Conservation (phyloP, 1,139 yeast species). For the Candida buenavistaensis region DNA sequence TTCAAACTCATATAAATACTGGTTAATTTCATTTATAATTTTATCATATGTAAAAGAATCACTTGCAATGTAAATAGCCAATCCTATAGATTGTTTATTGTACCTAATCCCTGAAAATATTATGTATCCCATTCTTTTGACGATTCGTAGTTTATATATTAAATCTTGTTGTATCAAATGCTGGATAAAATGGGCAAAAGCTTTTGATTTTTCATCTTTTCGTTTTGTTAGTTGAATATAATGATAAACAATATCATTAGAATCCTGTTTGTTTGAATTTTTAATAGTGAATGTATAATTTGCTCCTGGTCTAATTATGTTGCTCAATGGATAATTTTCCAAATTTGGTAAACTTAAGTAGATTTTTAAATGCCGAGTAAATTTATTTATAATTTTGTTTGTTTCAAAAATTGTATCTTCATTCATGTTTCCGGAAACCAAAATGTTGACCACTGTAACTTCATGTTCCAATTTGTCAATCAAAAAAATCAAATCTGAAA, state of each 20-base stretch:
- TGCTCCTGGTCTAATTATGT: conserved; percentile 33
- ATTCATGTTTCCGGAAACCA: conserved; percentile 51
- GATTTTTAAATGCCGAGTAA: conserved; percentile 17
- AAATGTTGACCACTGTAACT: conserved; percentile 34
- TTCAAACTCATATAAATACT: conserved; percentile 42
- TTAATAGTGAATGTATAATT: conserved; percentile 27
- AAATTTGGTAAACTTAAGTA: conserved; percentile 1
- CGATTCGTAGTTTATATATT: conserved; percentile 48
- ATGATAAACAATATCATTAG: conserved; percentile 47
- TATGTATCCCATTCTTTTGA: conserved; percentile 46
- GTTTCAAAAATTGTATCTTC: conserved; percentile 13
- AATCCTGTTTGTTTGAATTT: conserved; percentile 39
- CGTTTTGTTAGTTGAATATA: conserved; percentile 58
- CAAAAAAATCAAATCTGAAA: conserved; percentile 22
- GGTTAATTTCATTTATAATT: conserved; percentile 44
- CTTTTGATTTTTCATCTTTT: conserved; percentile 25
- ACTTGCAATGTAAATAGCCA: conserved; percentile 48
- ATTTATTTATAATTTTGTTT: conserved; percentile 14
- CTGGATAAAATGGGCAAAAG: conserved; percentile 46
- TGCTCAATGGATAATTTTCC: conserved; percentile 25
- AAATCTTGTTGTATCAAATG: conserved; percentile 42
- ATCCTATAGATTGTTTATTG: conserved; percentile 53
- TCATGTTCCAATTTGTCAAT: conserved; percentile 24
- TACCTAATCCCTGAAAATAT: conserved; percentile 55
- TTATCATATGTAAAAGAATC: conserved; percentile 31